A percentile compares a stretch with the other conserved stretches of the same genome.
Conservation (phyloP, 139 green algal genomes). For the Tetraselmis striata region DNA sequence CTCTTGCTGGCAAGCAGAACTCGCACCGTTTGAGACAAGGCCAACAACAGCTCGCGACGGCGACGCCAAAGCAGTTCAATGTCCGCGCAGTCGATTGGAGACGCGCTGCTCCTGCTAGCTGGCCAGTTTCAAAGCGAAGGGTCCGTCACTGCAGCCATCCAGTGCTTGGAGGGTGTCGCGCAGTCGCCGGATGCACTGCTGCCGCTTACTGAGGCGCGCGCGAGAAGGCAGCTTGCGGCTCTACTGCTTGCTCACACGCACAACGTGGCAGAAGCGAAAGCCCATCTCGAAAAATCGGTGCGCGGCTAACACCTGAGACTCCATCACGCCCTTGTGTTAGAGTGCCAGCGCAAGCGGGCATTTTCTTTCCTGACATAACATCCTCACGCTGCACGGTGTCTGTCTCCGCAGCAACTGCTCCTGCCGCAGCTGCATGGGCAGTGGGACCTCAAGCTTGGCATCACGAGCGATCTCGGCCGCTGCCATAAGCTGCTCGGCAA, state of each 20-base stretch:
- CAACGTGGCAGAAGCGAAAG: background rate
- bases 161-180: background rate
- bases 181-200: background rate
- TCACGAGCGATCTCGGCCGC: background rate
- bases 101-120: background rate
- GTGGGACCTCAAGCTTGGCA: background rate
- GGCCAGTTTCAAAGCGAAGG: background rate
- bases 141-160: background rate
- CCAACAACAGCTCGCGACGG: too few relatives aligned
- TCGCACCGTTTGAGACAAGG: too few relatives aligned
- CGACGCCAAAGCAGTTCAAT: too few relatives aligned
- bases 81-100: background rate
- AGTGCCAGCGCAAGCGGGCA: too few relatives aligned
- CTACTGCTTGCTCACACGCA: background rate
- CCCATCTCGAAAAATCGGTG: background rate
- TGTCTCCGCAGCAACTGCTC: background rate
- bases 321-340: too few relatives aligned
- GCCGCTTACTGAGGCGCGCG: background rate
- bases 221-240: background rate
- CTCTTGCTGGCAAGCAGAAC: too few relatives aligned
- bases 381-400: too few relatives aligned
- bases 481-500: background rate
- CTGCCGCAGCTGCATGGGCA: background rate
- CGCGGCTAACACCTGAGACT: too few relatives aligned
- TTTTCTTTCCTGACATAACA: too few relatives aligned